A percentile compares a stretch with the other conserved stretches of the same genome.
These are phyloP conservation scores for Eucalyptus marginata DNA, from an alignment of 345 rosid species.

Conservation along the genomic window DNA sequence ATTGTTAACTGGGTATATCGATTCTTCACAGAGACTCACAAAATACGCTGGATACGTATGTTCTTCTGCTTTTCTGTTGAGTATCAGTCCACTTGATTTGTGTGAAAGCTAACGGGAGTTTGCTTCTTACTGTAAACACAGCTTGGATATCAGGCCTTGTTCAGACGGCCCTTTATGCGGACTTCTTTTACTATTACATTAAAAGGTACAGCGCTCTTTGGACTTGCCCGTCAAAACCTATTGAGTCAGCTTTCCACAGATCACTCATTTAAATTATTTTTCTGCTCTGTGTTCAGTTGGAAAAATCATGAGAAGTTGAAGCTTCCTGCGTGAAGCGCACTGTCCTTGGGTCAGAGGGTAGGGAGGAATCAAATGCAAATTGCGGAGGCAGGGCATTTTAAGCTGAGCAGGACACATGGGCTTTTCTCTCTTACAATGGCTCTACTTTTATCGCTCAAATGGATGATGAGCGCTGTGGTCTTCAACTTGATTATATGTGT, in stretches of 20 bases:
- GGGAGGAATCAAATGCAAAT: background rate
- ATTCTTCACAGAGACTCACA: conserved; percentile 7
- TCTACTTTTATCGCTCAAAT: background rate
- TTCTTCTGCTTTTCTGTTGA: background rate
- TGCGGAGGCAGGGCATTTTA: background rate
- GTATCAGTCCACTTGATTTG: background rate
- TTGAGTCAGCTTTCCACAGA: background rate
- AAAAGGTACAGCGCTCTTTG: conserved; percentile 8
- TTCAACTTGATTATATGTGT: background rate
- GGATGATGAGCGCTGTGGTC: background rate
- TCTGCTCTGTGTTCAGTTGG: conserved; percentile 12
- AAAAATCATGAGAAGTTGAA: conserved; percentile 21
- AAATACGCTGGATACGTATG: conserved; percentile 27
- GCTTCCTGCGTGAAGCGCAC: conserved; percentile 15
- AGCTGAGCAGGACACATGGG: background rate
- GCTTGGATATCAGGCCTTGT: conserved; percentile 39
- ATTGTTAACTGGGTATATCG: conserved; percentile 41
- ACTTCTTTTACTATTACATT: conserved; percentile 37
- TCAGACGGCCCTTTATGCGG: conserved; percentile 34
- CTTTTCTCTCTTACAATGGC: background rate
- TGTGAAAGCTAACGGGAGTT: background rate
- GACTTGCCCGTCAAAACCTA: background rate
- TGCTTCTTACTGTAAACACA: background rate
- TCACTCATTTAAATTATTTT: background rate
- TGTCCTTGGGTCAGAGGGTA: background rate